Evolutionary conservation across 306 rosid genomes (phyloP), one percentile per base, ranked within the genome.

Genomic region (Canavalia ensiformis): DNA sequence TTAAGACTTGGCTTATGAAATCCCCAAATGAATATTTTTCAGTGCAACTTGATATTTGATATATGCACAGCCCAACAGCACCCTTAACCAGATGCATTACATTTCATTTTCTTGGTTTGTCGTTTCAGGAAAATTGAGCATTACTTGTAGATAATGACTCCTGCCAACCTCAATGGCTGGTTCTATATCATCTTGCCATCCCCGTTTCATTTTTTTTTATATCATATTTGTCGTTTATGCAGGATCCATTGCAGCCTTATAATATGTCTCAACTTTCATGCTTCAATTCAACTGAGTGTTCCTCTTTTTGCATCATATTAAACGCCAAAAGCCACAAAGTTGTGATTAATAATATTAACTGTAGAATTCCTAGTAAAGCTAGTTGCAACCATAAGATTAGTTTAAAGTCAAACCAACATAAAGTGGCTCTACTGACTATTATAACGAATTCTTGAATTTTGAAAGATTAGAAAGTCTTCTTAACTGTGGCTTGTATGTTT

Each of bases 21-120:
- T 77, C 64, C 47, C 73, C 60, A 57, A 77, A 66, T 68, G 56
- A 42, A 41, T 74, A 41, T 82, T 86, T 75, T 59, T 50, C 30
- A 25, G 25, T 63, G 74, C 87, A 79, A 83, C 77, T 79, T 83
- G 89, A 6, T 45, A 56, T 70, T 78, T 69, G 37, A 79, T 82
- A 68, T 46, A 70, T 62, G 65, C 11, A 41, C 3, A 75, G 35
- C 60, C 60, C 56, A 59, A 41, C 66, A 56, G 34, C 78, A 67
- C 13, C 45, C 33, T 13, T 28, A 30, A 60, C 78, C 31, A 68
- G 9, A 75, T 56, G 18, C 69, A 60, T 71, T 59, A 60, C 46
- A 63, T 33, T 85, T 58, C 31, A 37, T 81, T 76, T 82, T 68
- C 60, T 56, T 86, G 4, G 55, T 79, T 76, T 62, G 82, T 79